Conservation (phyloP, 2,329 filamentous ascomycete species). For the Colletotrichum gigasporum region DNA sequence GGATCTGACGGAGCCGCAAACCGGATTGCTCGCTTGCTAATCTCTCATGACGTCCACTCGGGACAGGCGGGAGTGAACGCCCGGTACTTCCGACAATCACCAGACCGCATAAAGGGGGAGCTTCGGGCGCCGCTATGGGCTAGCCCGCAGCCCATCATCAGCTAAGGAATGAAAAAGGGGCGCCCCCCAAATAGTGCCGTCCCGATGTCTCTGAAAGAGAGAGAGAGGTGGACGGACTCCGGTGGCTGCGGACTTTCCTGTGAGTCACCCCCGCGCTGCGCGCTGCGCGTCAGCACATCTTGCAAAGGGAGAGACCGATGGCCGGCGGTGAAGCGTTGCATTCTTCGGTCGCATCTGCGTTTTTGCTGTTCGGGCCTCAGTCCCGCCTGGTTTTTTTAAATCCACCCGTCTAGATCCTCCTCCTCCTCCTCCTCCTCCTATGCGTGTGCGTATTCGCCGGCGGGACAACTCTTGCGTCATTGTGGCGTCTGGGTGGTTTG, state of each 20-base stretch:
- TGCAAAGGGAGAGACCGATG: not conserved
- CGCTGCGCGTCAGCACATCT: not conserved
- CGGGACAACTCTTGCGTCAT: conserved; percentile 14
- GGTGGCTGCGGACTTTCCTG: no score
- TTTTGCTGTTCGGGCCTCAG: not conserved
- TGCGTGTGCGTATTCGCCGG: not conserved
- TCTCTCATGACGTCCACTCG: conserved; percentile 11
- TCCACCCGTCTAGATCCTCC: not conserved
- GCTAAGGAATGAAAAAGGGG: not conserved
- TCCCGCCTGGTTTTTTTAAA: not conserved
- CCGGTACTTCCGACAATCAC: conserved; percentile 14
- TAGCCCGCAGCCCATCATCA: conserved; percentile 18
- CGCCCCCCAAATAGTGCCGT: no score
- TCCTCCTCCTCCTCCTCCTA: not conserved
- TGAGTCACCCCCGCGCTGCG: not conserved
- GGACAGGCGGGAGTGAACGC: not conserved
- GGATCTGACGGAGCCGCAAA: conserved; percentile 25
- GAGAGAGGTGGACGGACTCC: conserved; percentile 7
- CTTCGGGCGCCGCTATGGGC: conserved; percentile 1
- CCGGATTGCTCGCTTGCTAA: conserved; percentile 23
- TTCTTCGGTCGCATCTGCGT: conserved; percentile 7
- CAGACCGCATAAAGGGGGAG: conserved; percentile 4
- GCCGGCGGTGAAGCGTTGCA: not conserved
- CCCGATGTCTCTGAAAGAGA: not conserved
- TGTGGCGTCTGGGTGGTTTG: conserved; percentile 3